Evolutionary conservation across 495 filamentous ascomycete species (phyloP).

Genomic region (Evernia prunastri): DNA sequence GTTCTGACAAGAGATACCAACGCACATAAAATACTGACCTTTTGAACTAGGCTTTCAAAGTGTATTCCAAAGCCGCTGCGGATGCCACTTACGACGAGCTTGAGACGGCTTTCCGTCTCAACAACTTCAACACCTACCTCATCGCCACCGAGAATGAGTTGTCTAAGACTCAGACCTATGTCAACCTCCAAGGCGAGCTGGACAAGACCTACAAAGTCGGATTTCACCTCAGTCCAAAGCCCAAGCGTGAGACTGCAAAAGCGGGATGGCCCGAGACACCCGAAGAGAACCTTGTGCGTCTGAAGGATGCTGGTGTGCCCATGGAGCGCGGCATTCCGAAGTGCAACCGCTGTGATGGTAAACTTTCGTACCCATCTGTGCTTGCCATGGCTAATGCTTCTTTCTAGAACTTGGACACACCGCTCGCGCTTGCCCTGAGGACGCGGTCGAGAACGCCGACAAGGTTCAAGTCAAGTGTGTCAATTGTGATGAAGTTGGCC

Average conservation of each 20-base stretch:
- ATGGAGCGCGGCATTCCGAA: slow-evolving; percentile 59
- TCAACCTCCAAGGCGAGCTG: slow-evolving; percentile 76
- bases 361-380: not conserved
- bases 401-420: slow-evolving; percentile 63
- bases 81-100: slow-evolving; percentile 61
- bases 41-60: slow-evolving; percentile 46
- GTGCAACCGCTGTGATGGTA: slow-evolving; percentile 64
- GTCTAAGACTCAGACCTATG: slow-evolving; percentile 57
- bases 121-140: slow-evolving; percentile 58
- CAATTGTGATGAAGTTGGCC: slow-evolving; percentile 65
- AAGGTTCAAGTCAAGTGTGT: slow-evolving; percentile 56
- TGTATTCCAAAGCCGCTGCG: slow-evolving; percentile 69
- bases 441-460: slow-evolving; percentile 44
- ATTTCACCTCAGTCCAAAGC: slow-evolving; percentile 57
- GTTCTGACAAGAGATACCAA: not conserved
- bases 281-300: slow-evolving; percentile 69
- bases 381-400: slow-evolving; percentile 19
- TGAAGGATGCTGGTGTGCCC: slow-evolving; percentile 63
- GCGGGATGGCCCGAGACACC: slow-evolving; percentile 56
- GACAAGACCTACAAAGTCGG: slow-evolving; percentile 69
- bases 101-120: slow-evolving; percentile 63
- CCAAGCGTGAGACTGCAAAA: slow-evolving; percentile 53
- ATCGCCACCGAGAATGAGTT: slow-evolving; percentile 63
- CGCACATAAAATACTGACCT: slow-evolving; percentile 19
- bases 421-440: slow-evolving; percentile 57